phyloP scores from a whole-genome alignment of 208 protist genomes.

The Wallacemonas sp. region DNA sequence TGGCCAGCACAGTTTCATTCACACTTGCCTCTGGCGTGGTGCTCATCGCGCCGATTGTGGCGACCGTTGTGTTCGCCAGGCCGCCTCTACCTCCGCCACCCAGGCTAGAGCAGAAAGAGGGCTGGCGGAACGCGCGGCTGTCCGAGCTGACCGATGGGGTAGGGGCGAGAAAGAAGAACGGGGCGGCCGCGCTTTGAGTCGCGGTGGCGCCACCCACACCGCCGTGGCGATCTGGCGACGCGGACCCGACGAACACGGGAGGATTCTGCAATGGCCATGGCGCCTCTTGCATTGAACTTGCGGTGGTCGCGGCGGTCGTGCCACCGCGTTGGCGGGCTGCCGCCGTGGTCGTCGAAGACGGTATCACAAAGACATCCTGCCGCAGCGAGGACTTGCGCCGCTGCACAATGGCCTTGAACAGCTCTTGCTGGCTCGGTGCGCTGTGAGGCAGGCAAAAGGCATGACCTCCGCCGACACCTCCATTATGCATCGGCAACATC shows the following conservation, averaged over 20 bases:
- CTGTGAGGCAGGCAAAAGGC: not conserved
- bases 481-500: not conserved
- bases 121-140: not conserved
- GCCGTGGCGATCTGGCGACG: no score
- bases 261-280: no score
- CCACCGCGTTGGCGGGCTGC: no score
- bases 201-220: not conserved
- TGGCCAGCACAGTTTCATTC: not conserved
- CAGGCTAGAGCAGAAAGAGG: not conserved
- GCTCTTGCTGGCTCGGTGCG: constrained; percentile 10
- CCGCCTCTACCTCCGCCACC: no score
- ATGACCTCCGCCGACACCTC: not conserved
- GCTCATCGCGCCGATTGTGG: not conserved
- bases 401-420: constrained; percentile 15
- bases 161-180: not conserved
- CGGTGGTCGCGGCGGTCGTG: not conserved
- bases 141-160: not conserved
- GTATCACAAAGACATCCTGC: not conserved
- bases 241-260: no score
- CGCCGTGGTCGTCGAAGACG: not conserved
- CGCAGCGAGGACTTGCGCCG: constrained; percentile 9
- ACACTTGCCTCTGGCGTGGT: constrained; percentile 3
- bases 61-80: not conserved
- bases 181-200: not conserved
- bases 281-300: no score